These are phyloP conservation scores for Scenedesmus sp. DNA, from an alignment of 163 green algal species.

Conservation along the genomic window DNA sequence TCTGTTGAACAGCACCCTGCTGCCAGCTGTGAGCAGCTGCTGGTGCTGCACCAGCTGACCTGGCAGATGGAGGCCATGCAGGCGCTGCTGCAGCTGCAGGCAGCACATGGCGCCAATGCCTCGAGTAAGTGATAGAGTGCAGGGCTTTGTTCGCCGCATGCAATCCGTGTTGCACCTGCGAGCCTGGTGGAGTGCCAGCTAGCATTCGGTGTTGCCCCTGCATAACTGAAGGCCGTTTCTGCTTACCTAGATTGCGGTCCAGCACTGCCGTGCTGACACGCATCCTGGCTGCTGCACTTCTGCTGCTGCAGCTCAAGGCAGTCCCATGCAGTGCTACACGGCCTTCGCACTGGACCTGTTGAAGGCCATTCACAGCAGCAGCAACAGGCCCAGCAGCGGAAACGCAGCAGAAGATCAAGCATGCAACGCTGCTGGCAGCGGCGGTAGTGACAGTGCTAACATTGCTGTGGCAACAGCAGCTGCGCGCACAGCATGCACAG, in stretches of 20 bases:
- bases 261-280: background rate
- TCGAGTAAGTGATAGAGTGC: background rate
- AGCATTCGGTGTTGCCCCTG: too few relatives aligned
- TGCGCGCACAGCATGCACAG: background rate
- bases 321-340: constrained; percentile 1
- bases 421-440: background rate
- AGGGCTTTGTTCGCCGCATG: background rate
- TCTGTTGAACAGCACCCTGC: background rate
- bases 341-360: constrained; percentile 22
- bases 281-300: background rate
- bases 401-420: background rate
- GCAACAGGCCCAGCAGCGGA: background rate
- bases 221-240: too few relatives aligned
- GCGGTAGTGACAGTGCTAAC: background rate
- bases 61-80: constrained; percentile 44
- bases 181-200: too few relatives aligned
- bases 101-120: background rate
- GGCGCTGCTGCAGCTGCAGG: constrained; percentile 8
- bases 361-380: constrained; percentile 1
- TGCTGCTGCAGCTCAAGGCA: constrained; percentile 10
- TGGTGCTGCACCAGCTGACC: constrained; percentile 33
- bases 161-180: too few relatives aligned
- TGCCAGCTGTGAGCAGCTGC: constrained; percentile 21
- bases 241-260: too few relatives aligned
- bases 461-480: background rate